A percentile compares a stretch with the other conserved stretches of the same genome.
Evolutionary conservation across 1,284 basidiomycete genomes (phyloP).

Genomic region (Vanrija pseudolonga): DNA sequence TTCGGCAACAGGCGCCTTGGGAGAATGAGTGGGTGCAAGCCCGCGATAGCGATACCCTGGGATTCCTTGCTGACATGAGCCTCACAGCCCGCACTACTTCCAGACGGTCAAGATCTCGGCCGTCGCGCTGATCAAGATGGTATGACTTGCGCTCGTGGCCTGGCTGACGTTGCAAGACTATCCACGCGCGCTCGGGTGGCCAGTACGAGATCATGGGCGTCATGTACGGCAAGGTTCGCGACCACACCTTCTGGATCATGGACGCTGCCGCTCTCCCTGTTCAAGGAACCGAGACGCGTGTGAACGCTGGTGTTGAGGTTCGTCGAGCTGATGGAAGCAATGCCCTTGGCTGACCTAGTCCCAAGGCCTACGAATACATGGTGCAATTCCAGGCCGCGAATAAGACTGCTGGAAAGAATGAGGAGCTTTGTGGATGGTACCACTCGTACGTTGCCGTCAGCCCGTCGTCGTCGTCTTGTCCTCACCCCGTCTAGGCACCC

Average conservation of each 20-base stretch:
- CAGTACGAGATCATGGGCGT: conserved; percentile 99
- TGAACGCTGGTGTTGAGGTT: conserved; percentile 86
- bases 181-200: conserved; percentile 94
- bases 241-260: conserved; percentile 81
- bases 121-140: conserved; percentile 97
- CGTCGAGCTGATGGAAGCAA: background rate
- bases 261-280: conserved; percentile 96
- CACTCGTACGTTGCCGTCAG: conserved; percentile 63
- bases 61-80: conserved; percentile 8
- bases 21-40: conserved; percentile 69
- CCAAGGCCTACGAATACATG: conserved; percentile 90
- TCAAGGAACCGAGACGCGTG: conserved; percentile 97
- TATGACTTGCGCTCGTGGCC: conserved; percentile 38
- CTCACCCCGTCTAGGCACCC: conserved; percentile 59
- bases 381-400: conserved; percentile 81
- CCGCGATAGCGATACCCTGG: no score
- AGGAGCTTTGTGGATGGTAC: conserved; percentile 97
- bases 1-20: conserved; percentile 78
- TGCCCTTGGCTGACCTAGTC: background rate
- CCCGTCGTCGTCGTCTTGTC: no score
- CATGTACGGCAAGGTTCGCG: conserved; percentile 95
- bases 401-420: conserved; percentile 72
- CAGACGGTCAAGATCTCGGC: conserved; percentile 92
- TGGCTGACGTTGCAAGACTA: conserved; percentile 64
- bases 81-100: conserved; percentile 78